These are phyloP conservation scores for Rhizopus delemar DNA, from an alignment of 371 early-diverging fungal species.

Conservation along the genomic window DNA sequence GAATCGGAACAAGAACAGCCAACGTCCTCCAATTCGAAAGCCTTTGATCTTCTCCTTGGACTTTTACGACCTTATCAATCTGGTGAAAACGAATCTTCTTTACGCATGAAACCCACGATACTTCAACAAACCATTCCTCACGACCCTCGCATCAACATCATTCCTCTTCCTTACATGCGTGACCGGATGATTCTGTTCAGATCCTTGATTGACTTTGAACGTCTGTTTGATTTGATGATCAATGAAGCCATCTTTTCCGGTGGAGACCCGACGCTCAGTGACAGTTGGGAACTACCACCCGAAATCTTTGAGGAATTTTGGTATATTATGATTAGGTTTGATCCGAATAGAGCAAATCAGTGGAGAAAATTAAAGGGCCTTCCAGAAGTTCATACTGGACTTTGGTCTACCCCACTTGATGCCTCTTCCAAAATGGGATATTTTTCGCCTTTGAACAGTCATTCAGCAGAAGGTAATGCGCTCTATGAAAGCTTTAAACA, in stretches of 20 bases:
- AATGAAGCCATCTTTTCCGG: conserved; percentile 45
- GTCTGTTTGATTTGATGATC: conserved; percentile 47
- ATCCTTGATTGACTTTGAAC: conserved; percentile 51
- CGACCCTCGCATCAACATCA: conserved; percentile 56
- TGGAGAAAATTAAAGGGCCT: conserved; percentile 38
- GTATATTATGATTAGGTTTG: conserved; percentile 38
- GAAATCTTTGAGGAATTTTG: conserved; percentile 55
- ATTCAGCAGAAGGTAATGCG: no score
- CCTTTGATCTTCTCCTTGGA: conserved; percentile 39
- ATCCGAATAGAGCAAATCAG: conserved; percentile 28
- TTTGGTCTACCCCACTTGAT: neutral
- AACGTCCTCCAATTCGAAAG: conserved; percentile 29
- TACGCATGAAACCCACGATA: conserved; percentile 27
- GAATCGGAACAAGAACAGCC: neutral
- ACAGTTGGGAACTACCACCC: conserved; percentile 56
- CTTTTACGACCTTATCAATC: conserved; percentile 17
- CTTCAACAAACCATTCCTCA: conserved; percentile 49
- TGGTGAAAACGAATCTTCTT: conserved; percentile 7
- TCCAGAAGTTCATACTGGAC: conserved; percentile 18
- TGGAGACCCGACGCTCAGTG: conserved; percentile 55
- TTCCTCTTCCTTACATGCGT: conserved; percentile 55
- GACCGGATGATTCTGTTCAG: conserved; percentile 63
- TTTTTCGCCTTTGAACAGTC: no score
- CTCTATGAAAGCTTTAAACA: conserved; percentile 14
- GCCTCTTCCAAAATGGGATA: neutral